Evolutionary conservation across 164 flowering plant genomes (phyloP), one percentile per base, ranked within the genome.

Genomic region (Nelumbo lutea): DNA sequence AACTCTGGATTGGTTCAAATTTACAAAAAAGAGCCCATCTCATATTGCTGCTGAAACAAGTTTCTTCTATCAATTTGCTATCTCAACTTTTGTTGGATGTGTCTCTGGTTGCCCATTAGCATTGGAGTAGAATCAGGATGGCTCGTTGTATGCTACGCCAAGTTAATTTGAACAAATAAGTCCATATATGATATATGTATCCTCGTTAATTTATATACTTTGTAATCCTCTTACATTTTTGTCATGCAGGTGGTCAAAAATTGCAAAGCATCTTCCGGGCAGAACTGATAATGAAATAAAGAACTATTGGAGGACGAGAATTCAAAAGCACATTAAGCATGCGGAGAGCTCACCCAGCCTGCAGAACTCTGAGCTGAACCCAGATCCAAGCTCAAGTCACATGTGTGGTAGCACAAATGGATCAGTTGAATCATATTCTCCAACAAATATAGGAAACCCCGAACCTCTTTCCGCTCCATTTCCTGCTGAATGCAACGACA

Each of bases 251-350:
- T 89, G 95, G 95, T 87, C 95, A 3, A 87, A 89, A 77, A 89
- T 89, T 64, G 91, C 95, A 44, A 87, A 84, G 75, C 88, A 87
- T 67, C 72, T 89, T 10, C 95, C 95, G 3, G 95, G 95, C 67
- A 82, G 95, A 71, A 89, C 91, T 0, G 91, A 89, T 69, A 89
- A 89, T 42, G 95, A 87, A 62, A 87, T 89, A 65, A 89, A 87
- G 81, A 89, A 87, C 62, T 89, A 68, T 56, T 89, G 91, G 95
- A 86, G 95, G 79, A 87, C 95, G 2, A 78, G 85, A 71, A 86
- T 89, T 64, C 91, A 89, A 58, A 87, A 89, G 77, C 86, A 87
- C n/a, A 81, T 86, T 1, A 87, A 86, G 80, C 89, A 81, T 69
- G 76, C 82, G 0, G 89, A 85, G 50, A 67, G 56, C 9, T 74